Conservation (phyloP, 1,284 basidiomycete genomes). For the Hypsizygus ulmarius region DNA sequence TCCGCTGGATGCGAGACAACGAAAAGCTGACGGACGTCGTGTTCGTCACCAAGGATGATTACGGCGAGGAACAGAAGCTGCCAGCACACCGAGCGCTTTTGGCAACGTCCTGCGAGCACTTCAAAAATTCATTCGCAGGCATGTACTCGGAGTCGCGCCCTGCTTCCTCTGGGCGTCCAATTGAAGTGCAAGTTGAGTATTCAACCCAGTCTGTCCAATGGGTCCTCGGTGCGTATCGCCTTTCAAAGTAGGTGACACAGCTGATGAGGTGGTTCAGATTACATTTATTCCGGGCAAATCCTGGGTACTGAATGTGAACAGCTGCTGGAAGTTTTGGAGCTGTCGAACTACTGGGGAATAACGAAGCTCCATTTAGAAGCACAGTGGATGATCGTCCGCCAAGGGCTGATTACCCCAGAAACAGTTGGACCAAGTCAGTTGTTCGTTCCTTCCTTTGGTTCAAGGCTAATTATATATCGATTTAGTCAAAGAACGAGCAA, state of each 20-base stretch:
- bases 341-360: conserved; percentile 20
- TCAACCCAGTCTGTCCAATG: conserved; percentile 18
- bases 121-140: conserved; percentile 27
- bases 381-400: conserved; percentile 11
- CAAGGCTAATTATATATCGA: no score
- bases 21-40: conserved; percentile 30
- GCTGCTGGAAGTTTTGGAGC: conserved; percentile 15
- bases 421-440: conserved; percentile 4
- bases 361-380: background rate
- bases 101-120: conserved; percentile 28
- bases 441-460: no score
- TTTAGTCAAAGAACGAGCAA: no score
- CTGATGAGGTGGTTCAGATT: conserved; percentile 7
- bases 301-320: conserved; percentile 3
- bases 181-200: conserved; percentile 13
- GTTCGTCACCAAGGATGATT: conserved; percentile 21
- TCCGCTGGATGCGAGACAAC: conserved; percentile 28
- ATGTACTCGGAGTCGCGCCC: conserved; percentile 20
- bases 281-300: conserved; percentile 11
- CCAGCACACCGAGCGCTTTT: conserved; percentile 33
- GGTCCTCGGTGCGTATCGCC: conserved; percentile 22
- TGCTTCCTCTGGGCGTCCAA: conserved; percentile 18
- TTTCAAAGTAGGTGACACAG: background rate
- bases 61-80: conserved; percentile 18
- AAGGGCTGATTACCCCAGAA: conserved; percentile 5